Percentiles rank a stretch among this genome's conserved stretches.
These are phyloP conservation scores for Blakeslea trispora DNA, from an alignment of 371 early-diverging fungal genomes.

Conservation along the genomic window DNA sequence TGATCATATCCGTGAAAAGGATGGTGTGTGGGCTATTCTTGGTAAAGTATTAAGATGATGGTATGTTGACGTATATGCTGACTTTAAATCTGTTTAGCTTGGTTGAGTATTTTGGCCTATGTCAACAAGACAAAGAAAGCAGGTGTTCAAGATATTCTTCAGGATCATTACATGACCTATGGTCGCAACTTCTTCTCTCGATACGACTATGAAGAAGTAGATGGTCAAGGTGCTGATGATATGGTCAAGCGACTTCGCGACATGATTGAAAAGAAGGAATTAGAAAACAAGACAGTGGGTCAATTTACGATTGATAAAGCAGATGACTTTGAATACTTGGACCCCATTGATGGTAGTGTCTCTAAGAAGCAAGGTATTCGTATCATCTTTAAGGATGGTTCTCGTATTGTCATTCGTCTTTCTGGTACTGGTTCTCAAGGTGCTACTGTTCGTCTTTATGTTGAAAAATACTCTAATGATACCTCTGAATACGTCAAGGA, in stretches of 20 bases:
- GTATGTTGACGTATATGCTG: slow-evolving; percentile 11
- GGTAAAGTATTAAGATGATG: slow-evolving; percentile 40
- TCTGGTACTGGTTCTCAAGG: slow-evolving; percentile 96
- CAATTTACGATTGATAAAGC: slow-evolving; percentile 69
- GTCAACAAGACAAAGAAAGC: slow-evolving; percentile 60
- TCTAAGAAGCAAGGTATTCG: slow-evolving; percentile 92
- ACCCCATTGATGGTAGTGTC: slow-evolving; percentile 89
- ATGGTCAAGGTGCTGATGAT: slow-evolving; percentile 72
- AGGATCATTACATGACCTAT: slow-evolving; percentile 77
- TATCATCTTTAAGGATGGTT: slow-evolving; percentile 87
- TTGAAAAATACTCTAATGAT: slow-evolving; percentile 87
- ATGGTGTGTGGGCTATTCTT: slow-evolving; percentile 96
- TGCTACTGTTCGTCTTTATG: slow-evolving; percentile 95
- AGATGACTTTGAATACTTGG: slow-evolving; percentile 93
- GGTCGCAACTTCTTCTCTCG: slow-evolving; percentile 96
- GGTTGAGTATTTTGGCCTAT: slow-evolving; percentile 91
- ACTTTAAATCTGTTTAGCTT: slow-evolving; percentile 56
- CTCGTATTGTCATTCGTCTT: slow-evolving; percentile 89
- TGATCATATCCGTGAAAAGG: slow-evolving; percentile 98
- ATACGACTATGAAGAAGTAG: slow-evolving; percentile 98
- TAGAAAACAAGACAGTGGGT: slow-evolving; percentile 62
- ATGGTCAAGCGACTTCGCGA: slow-evolving; percentile 76
- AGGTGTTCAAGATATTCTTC: slow-evolving; percentile 78
- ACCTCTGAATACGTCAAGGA: slow-evolving; percentile 60
- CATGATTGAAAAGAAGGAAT: slow-evolving; percentile 46